phyloP scores from a whole-genome alignment of 2,329 filamentous ascomycete genomes.

The Phoma sp. region DNA sequence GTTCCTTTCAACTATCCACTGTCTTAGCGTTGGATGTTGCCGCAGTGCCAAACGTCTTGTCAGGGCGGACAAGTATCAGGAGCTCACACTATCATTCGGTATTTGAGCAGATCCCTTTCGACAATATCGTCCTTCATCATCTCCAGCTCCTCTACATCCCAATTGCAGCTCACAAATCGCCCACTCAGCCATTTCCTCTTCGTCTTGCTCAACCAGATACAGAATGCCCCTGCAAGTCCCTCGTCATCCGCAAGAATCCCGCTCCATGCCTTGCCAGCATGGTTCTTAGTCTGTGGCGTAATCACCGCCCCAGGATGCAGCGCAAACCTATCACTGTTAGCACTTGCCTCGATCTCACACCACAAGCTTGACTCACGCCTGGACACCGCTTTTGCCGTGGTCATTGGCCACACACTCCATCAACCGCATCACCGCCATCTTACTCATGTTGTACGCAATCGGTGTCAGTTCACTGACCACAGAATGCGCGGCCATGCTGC shows the following conservation, averaged over 20 bases:
- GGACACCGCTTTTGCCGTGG: conserved; percentile 25
- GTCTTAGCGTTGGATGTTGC: no score
- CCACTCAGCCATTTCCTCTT: conserved; percentile 32
- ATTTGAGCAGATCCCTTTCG: conserved; percentile 13
- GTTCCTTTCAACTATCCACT: no score
- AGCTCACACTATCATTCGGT: conserved; percentile 11
- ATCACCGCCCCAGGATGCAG: conserved; percentile 36
- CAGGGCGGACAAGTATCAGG: no score
- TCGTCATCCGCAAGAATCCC: conserved; percentile 26
- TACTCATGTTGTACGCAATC: conserved; percentile 29
- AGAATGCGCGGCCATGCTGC: conserved; percentile 21
- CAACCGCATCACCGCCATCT: conserved; percentile 23
- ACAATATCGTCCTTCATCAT: conserved; percentile 12
- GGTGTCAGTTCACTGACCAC: conserved; percentile 14
- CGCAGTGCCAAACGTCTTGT: no score
- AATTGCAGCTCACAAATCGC: conserved; percentile 31
- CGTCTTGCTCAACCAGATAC: conserved; percentile 33
- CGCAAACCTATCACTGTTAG: not conserved
- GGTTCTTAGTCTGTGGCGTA: conserved; percentile 18
- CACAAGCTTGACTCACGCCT: conserved; percentile 14
- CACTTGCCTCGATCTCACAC: not conserved
- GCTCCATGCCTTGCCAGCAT: conserved; percentile 14
- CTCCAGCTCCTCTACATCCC: conserved; percentile 37
- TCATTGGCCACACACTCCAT: conserved; percentile 45
- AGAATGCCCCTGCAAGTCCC: conserved; percentile 33